Evolutionary conservation across 2,329 filamentous ascomycete genomes (phyloP), one percentile per base, ranked within the genome.

Genomic region (Ceratocystis papillata): DNA sequence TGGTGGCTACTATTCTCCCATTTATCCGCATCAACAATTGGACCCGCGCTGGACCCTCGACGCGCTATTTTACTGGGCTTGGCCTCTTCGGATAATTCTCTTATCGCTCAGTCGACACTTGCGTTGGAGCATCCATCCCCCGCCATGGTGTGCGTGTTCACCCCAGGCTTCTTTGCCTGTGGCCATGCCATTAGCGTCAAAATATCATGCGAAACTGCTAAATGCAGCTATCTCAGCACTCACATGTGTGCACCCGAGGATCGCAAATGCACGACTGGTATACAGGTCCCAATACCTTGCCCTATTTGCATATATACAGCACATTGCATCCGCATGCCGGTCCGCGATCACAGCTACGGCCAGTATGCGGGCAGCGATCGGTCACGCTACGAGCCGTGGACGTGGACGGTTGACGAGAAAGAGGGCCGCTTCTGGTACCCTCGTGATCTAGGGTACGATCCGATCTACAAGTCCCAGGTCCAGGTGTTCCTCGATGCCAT

Each of bases 151-250:
- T 63, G 61, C 45, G 33, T 63, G 20, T 22, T 63, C 37, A 33
- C 61, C 20, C 61, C 61, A 8, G 61, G n/a, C 61, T 33, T 63
- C 61, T 63, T 63, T 25, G 20, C 44, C 22, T 63, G 61, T 63
- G 61, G 61, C 45, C 61, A 63, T 15, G 3, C 28, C 22, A 63
- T 63, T 15, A 44, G 61, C 3, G 61, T 63, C 44, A 63, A 63
- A 33, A 20, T 63, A 44, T 63, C 44, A 2, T 63, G 61, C 41
- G 61, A 63, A 20, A 63, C 55, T 2, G 55, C 28, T 1, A 30
- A 59, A 20, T 59, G 55, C 55, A 33, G 55, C 55, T 59, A 33
- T 37, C 55, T 59, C 28, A 59, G 55, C 55, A 59, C 55, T 8
- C 55, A 59, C 55, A 37, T 59, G 55, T 59, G 55, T n/a, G 28